Conservation (phyloP, 495 filamentous ascomycete species). For the Tuber microsphaerosporum region DNA sequence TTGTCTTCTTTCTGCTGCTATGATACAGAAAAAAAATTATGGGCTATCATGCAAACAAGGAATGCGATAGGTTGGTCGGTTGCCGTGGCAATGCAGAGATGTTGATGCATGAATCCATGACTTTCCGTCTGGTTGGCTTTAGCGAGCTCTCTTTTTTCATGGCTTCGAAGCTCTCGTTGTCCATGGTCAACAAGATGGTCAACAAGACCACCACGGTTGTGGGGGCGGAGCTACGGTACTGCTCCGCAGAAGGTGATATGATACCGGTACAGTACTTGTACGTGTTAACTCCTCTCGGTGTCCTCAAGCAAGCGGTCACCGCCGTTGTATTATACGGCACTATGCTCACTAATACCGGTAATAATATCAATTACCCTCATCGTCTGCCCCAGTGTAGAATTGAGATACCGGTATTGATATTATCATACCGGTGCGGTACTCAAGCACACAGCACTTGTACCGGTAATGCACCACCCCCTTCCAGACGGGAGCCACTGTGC, state of each 20-base stretch:
- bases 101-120: not conserved
- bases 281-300: not conserved
- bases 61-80: not conserved
- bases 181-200: not conserved
- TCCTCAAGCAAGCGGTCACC: not conserved
- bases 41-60: not conserved
- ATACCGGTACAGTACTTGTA: too few species aligned
- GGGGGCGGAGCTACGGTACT: not conserved
- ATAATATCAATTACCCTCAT: not conserved
- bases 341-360: not conserved
- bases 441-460: not conserved
- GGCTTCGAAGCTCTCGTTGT: not conserved
- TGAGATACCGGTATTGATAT: not conserved
- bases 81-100: conserved; percentile 2
- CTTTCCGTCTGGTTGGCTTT: not conserved
- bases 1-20: not conserved
- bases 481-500: not conserved
- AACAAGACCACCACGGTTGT: not conserved
- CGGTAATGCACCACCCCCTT: not conserved
- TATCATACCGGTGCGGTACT: not conserved
- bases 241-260: not conserved
- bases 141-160: not conserved
- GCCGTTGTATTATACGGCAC: not conserved
- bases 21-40: not conserved
- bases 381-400: not conserved